Evolutionary conservation across 139 green algal genomes (phyloP).

Genomic region (Haematococcus lacustris): DNA sequence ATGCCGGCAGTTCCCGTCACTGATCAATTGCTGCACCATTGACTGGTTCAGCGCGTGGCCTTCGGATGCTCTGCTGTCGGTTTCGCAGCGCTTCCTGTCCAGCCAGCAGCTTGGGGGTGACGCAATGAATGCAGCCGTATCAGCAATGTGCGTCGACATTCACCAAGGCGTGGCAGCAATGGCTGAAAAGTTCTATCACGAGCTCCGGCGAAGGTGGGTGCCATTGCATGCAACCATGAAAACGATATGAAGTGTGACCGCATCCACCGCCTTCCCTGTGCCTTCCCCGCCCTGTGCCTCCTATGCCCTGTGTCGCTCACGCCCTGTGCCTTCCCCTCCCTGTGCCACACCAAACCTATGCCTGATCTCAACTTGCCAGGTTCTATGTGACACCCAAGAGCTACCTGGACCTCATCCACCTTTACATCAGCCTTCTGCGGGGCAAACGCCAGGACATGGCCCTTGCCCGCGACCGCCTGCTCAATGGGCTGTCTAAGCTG

Average conservation of each 20-base stretch:
- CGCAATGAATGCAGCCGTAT: slow-evolving; percentile 10
- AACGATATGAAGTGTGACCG: too few species aligned
- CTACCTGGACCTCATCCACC: slow-evolving; percentile 78
- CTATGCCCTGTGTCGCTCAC: too few species aligned
- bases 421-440: slow-evolving; percentile 57
- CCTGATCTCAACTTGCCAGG: too few species aligned
- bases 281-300: too few species aligned
- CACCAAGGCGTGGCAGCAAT: slow-evolving; percentile 43
- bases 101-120: slow-evolving; percentile 16
- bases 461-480: slow-evolving; percentile 52
- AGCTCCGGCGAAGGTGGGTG: slow-evolving; percentile 45
- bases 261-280: too few species aligned
- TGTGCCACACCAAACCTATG: too few species aligned
- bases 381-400: slow-evolving; percentile 78
- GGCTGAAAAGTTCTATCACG: slow-evolving; percentile 44
- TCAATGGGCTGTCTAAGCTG: slow-evolving; percentile 75
- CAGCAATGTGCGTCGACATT: slow-evolving; percentile 45
- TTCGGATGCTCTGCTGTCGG: slow-evolving; percentile 39
- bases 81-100: slow-evolving; percentile 26
- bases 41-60: slow-evolving; percentile 73
- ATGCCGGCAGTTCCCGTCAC: slow-evolving; percentile 55
- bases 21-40: slow-evolving; percentile 80
- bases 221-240: not conserved
- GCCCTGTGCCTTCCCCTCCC: too few species aligned
- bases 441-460: slow-evolving; percentile 37